Percentiles rank a stretch among this genome's conserved stretches.
Conservation (phyloP, 1,139 yeast species). For the Diutina siamensis region DNA sequence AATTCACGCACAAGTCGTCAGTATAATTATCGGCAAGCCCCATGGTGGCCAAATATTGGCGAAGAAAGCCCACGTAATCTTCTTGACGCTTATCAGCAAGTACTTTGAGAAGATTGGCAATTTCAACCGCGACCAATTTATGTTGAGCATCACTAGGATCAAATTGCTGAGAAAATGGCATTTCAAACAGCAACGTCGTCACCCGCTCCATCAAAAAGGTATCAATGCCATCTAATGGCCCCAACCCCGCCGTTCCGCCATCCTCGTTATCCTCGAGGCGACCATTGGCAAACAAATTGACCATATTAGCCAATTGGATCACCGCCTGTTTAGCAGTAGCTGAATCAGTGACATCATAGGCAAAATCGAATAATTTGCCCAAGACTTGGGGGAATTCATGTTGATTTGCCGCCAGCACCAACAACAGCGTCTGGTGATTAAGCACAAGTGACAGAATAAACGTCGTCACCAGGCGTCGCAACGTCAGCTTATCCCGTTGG, state of each 20-base stretch:
- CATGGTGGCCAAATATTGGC: conserved; percentile 44
- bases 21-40: conserved; percentile 48
- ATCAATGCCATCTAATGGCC: conserved; percentile 60
- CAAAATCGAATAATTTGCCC: conserved; percentile 53
- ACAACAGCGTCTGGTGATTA: conserved; percentile 70
- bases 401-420: conserved; percentile 58
- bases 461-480: conserved; percentile 61
- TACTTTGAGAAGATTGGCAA: conserved; percentile 52
- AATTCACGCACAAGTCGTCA: conserved; percentile 44
- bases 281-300: conserved; percentile 51
- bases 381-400: conserved; percentile 52
- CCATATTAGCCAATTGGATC: conserved; percentile 49
- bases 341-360: conserved; percentile 46
- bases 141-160: conserved; percentile 71
- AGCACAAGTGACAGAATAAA: conserved; percentile 59
- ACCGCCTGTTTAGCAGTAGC: conserved; percentile 51
- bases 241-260: conserved; percentile 40
- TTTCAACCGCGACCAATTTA: conserved; percentile 63
- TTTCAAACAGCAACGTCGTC: conserved; percentile 61
- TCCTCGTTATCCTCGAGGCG: conserved; percentile 44
- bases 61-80: conserved; percentile 38
- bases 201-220: conserved; percentile 58
- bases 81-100: conserved; percentile 30
- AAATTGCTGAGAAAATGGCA: conserved; percentile 64
- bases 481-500: conserved; percentile 44